Evolutionary conservation across 345 rosid genomes (phyloP), one percentile per base, ranked within the genome.

Genomic region (Sisymbrium altissimum): DNA sequence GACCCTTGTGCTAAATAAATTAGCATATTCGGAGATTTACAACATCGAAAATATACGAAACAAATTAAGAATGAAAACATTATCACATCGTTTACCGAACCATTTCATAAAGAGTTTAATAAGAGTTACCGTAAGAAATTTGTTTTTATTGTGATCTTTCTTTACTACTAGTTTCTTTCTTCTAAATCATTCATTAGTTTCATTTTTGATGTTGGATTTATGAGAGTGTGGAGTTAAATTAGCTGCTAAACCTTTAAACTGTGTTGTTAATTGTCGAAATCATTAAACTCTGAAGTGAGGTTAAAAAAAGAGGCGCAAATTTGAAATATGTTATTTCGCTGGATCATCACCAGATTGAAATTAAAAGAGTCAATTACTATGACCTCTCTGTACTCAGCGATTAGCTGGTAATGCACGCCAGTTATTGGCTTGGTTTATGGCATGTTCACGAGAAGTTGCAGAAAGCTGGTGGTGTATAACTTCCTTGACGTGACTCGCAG

Each of bases 391-490:
- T 21, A n/a, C 40, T 64, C 19, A 79, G 49, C 71, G 86, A 56
- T 62, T 43, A 27, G 83, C 74, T 72, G 87, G 80, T 66, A 79
- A 50, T 79, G 82, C 78, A 40, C 84, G 87, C 93, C 93, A 88
- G 77, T 64, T 80, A 74, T 89, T 82, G 35, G 87, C 93, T 72
- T 83, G 80, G 57, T 65, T 46, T 81, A 86, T 78, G 40, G 77
- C 90, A 60, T 71, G 86, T 66, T 77, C 78, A 12, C 82, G 83
- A n/a, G 87, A 87, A 64, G 81, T 43, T 4, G 82, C 70, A 2
- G 99, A 82, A 35, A 95, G 79, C 77, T 85, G 92, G 60, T 92
- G 88, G 33, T 87, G 85, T 68, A 87, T 75, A 12, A 84, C 92
- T 54, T 81, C 84, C 77, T 88, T 95, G 23, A 95, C 85, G 74